A percentile compares a stretch with the other conserved stretches of the same genome.
Conservation (phyloP, 306 rosid species). For the Begonia fuchsioides region DNA sequence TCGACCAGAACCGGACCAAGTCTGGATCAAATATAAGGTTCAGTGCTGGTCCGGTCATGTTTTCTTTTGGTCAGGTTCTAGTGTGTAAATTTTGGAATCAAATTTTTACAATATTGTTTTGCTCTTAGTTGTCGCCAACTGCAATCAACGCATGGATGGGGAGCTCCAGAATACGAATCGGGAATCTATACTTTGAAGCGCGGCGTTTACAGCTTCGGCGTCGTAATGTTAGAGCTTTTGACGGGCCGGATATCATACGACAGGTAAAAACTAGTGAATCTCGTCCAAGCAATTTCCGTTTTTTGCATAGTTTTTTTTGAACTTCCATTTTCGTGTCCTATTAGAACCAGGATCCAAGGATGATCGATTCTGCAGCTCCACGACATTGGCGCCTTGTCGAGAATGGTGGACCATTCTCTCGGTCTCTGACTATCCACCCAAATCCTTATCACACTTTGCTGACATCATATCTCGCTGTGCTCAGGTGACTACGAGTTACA, state of each 20-base stretch:
- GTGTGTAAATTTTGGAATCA: too few relatives aligned
- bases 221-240: constrained; percentile 86
- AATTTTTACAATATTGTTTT: too few relatives aligned
- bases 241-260: constrained; percentile 86
- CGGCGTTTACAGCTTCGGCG: constrained; percentile 90
- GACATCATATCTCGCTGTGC: constrained; percentile 82
- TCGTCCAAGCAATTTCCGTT: not conserved
- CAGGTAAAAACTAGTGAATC: constrained; percentile 29
- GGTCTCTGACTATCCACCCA: constrained; percentile 54
- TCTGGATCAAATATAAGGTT: too few relatives aligned
- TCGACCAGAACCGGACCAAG: too few relatives aligned
- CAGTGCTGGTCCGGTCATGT: too few relatives aligned
- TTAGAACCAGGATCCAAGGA: constrained; percentile 51
- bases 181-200: constrained; percentile 75
- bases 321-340: not conserved
- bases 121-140: constrained; percentile 73
- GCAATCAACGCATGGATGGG: constrained; percentile 64
- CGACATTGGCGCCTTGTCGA: constrained; percentile 85
- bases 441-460: constrained; percentile 80
- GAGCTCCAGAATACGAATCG: constrained; percentile 94
- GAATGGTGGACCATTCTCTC: constrained; percentile 91
- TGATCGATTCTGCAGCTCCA: constrained; percentile 95
- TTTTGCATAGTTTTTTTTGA: constrained; percentile 5
- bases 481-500: constrained; percentile 35
- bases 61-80: too few relatives aligned